Evolutionary conservation across 2,329 filamentous ascomycete species (phyloP).

Genomic region (Aspergillus sp.): DNA sequence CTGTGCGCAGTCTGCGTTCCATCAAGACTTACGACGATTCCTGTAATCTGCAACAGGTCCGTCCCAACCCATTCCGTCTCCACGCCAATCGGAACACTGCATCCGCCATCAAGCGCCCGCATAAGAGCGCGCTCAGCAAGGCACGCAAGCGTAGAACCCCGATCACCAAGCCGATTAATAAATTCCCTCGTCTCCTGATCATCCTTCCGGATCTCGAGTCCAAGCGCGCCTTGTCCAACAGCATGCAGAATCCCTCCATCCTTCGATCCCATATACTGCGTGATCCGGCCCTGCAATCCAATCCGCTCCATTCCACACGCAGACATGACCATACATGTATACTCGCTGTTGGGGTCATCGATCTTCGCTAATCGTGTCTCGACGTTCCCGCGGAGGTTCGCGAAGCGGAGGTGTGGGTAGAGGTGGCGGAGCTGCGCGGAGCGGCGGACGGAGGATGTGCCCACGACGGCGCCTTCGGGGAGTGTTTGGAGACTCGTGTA

Average conservation of each 20-base stretch:
- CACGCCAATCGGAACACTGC: constrained; percentile 17
- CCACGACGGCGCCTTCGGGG: constrained; percentile 76
- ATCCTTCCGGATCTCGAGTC: constrained; percentile 49
- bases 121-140: constrained; percentile 17
- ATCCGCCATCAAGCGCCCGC: constrained; percentile 16
- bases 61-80: constrained; percentile 17
- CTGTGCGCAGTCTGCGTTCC: constrained; percentile 5
- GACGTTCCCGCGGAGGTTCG: constrained; percentile 83
- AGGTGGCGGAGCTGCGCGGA: constrained; percentile 78
- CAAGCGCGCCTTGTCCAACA: constrained; percentile 86
- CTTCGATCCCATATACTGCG: constrained; percentile 69
- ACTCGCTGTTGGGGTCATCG: constrained; percentile 71
- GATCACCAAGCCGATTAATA: constrained; percentile 10
- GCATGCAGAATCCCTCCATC: constrained; percentile 70
- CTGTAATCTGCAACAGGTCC: constrained; percentile 2
- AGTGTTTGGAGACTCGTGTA: constrained; percentile 70
- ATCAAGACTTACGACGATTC: constrained; percentile 19
- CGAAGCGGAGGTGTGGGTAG: constrained; percentile 74
- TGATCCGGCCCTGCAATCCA: constrained; percentile 71
- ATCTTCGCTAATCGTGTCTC: constrained; percentile 80
- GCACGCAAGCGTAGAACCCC: constrained; percentile 13
- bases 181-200: constrained; percentile 7
- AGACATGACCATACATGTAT: constrained; percentile 79
- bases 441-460: constrained; percentile 81
- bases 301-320: constrained; percentile 80